Conservation (phyloP, 192 early-diverging fungal genomes). For the Obelidium mucronatum region DNA sequence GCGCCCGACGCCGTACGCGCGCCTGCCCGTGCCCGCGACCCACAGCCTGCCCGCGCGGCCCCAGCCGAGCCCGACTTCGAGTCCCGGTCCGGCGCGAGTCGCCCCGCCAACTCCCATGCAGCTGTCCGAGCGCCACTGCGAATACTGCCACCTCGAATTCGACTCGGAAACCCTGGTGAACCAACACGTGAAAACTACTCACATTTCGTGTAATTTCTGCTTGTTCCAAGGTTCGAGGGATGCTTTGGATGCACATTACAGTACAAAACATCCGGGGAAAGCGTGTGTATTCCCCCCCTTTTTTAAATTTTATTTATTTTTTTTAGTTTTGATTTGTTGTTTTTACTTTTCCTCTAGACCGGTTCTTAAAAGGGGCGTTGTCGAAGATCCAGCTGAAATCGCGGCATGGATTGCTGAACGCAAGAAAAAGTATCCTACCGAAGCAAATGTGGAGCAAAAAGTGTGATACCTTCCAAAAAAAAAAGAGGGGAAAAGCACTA, state of each 20-base stretch:
- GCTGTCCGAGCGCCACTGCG: neutral
- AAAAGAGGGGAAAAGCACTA: neutral
- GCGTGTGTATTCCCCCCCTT: neutral
- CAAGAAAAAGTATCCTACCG: conserved; percentile 80
- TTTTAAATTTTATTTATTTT: neutral
- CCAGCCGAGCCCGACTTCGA: neutral
- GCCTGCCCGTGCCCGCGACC: neutral
- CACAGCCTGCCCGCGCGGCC: conserved; percentile 11
- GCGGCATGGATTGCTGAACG: conserved; percentile 84
- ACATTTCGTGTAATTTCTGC: conserved; percentile 28
- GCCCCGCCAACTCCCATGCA: neutral
- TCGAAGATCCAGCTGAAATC: conserved; percentile 71
- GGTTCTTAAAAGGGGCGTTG: neutral
- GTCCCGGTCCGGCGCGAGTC: neutral
- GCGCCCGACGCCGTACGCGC: neutral
- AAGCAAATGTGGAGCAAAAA: conserved; percentile 71
- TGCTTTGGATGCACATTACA: conserved; percentile 4
- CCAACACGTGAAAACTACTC: neutral
- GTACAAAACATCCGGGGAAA: conserved; percentile 22
- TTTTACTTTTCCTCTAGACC: neutral
- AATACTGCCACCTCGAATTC: neutral
- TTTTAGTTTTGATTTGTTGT: neutral
- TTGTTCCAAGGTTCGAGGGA: conserved; percentile 12
- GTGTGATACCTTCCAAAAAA: no score
- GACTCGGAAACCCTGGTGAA: conserved; percentile 2